Base-by-base conservation (phyloP, 345 rosid genomes). In the Pugionium dolabratum region DNA sequence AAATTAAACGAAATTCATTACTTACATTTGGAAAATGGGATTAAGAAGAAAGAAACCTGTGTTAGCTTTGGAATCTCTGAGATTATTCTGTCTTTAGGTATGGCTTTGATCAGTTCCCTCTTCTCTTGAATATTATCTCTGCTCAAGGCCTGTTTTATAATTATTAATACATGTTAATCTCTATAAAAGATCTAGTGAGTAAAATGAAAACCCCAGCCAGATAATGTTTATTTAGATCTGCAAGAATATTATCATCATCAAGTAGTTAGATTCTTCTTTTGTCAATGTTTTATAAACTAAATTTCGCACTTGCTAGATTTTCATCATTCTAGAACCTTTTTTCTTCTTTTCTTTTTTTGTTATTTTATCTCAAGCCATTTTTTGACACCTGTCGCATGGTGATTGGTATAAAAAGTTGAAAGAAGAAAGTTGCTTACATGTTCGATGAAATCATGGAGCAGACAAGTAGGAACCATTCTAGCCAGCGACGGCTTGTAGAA, bases 391-490 rank as follows among this genome's bases (percentile, higher is more conserved):
- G 77, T 43, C 67, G 3, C 0, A 26, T 7, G 1, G 30, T 36
- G 11, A 73, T 66, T 48, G 62, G 18, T 31, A 7, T 1, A 53
- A 59, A 4, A 33, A 66, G 55, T 4, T 35, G 37, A 58, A 59
- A 45, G n/a, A 26, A 30, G 51, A 26, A 57, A 72, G 67, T 52
- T 8, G 52, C 77, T 73, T 5, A 73, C 77, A 66, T 73, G 77
- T 7, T 83, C 78, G 65, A 79, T 83, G 77, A 85, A 85, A 67
- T 87, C 94, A 11, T 47, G 45, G 5, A 87, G 84, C 45, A 87
- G 75, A 70, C 85, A 87, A 47, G 83, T 35, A 10, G 86, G 90
- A 10, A 83, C 37, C 53, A 83, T 43, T 33, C 71, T 33, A 37
- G 78, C 6, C 5, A 82, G 77, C 65, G 90, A 76, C 5, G 70